Evolutionary conservation across 73 alveolate genomes (phyloP).

Genomic region (Paramecium tetraurelia): DNA sequence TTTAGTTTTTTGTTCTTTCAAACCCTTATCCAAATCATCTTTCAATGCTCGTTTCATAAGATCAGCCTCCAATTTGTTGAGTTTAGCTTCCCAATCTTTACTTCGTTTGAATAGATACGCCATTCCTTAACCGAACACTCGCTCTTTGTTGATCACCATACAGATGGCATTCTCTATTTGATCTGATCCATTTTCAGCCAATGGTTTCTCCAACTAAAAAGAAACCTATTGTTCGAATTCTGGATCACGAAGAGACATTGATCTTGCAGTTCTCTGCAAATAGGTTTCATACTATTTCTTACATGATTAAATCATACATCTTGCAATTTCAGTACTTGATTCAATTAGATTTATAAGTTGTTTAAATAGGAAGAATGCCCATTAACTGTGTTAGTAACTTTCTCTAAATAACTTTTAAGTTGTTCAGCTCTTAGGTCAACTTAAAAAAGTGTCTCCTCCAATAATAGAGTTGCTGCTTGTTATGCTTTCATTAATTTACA

Average conservation of each 20-base stretch:
- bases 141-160: slow-evolving; percentile 46
- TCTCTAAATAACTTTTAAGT: slow-evolving; percentile 18
- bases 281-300: slow-evolving; percentile 2
- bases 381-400: slow-evolving; percentile 33
- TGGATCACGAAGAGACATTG: slow-evolving; percentile 48
- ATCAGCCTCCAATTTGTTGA: slow-evolving; percentile 35
- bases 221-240: slow-evolving; percentile 54
- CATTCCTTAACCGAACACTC: slow-evolving; percentile 36
- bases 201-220: slow-evolving; percentile 54
- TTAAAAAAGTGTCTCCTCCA: slow-evolving; percentile 31
- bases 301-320: neutral
- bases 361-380: neutral
- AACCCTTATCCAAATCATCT: slow-evolving; percentile 45
- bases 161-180: slow-evolving; percentile 31
- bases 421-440: slow-evolving; percentile 39
- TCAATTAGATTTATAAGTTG: neutral
- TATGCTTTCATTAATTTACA: slow-evolving; percentile 21
- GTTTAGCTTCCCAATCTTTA: slow-evolving; percentile 63
- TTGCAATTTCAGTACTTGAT: neutral
- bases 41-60: slow-evolving; percentile 38
- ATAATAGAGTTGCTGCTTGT: neutral
- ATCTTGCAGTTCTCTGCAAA: slow-evolving; percentile 9
- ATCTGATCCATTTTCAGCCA: slow-evolving; percentile 57
- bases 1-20: slow-evolving; percentile 44
- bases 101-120: slow-evolving; percentile 38